Percentiles rank a stretch among this genome's conserved stretches.
Evolutionary conservation across 495 filamentous ascomycete species (phyloP).

Genomic region (Neurospora africana): DNA sequence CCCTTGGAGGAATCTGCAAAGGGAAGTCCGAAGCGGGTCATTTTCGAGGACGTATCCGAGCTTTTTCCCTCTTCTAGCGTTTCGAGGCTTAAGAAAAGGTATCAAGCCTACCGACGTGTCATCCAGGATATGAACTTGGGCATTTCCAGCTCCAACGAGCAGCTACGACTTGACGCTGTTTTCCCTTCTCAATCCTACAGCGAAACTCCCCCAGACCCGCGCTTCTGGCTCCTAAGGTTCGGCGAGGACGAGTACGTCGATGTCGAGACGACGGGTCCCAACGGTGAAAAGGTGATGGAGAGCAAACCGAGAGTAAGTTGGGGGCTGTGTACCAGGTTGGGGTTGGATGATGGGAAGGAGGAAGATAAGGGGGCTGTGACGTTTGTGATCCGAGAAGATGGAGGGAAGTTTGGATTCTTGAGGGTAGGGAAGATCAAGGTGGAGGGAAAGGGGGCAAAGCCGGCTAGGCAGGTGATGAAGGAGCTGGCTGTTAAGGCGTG

Average conservation of each 20-base stretch:
- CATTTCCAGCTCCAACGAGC: neutral
- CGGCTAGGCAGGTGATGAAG: neutral
- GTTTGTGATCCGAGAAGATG: neutral
- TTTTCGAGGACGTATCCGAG: conserved; percentile 11
- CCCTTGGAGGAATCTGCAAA: neutral
- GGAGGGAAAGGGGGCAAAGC: conserved; percentile 16
- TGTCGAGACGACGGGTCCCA: neutral
- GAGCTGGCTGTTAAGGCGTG: neutral
- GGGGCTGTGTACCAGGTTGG: neutral
- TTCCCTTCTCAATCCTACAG: neutral
- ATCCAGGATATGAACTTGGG: neutral
- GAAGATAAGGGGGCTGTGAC: neutral
- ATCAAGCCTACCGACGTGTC: neutral
- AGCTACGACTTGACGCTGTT: neutral
- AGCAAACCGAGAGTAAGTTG: neutral
- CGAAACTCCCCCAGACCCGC: neutral
- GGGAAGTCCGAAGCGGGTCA: conserved; percentile 10
- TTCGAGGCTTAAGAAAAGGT: neutral
- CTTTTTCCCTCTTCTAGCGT: neutral
- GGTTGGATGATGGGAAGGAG: neutral
- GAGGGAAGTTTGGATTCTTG: conserved; percentile 5
- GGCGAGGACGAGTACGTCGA: neutral
- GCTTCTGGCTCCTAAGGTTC: neutral
- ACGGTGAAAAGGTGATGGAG: neutral
- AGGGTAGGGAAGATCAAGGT: conserved; percentile 22